Base-by-base conservation (phyloP, 306 rosid species). In the Trifolium subterraneum region DNA sequence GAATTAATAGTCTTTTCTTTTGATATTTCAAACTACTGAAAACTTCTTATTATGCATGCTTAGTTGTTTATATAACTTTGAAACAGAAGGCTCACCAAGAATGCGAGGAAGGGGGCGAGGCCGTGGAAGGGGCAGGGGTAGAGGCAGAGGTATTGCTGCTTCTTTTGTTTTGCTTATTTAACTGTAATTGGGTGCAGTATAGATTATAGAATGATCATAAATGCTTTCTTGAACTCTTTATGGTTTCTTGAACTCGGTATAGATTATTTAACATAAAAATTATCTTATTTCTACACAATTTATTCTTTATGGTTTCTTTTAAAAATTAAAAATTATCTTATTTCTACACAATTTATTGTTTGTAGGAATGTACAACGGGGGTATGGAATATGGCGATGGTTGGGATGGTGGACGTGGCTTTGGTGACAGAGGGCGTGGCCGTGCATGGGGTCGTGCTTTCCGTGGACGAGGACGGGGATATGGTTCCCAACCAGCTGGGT, bases 391-490 rank as follows among this genome's bases (percentile, higher is more conserved):
- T 70, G 98, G 91, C 50, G 93, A 89, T 84, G 88, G 88, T 44
- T 89, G 91, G 91, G 98, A 86, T 60, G 85, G 87, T 38, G 95
- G 96, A 13, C 90, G 83, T 22, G 87, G 98, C 66, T 88, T 78
- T 72, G 96, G 92, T 48, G 89, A 88, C 68, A 84, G 93, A 82
- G 92, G 92, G 13, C 87, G 90, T 65, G 98, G 93, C 42, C 93
- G 89, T 9, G 85, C 70, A 23, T 80, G 91, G 80, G 89, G 94
- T 6, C 90, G 83, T 74, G 61, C 47, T 80, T 81, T 78, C 59
- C 73, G 86, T 68, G 94, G 91, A 23, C 80, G 87, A 36, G 96
- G 89, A 70, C 84, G 90, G 31, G 90, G 89, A 48, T 93, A 83
- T 86, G 89, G 87, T 51, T 70, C 80, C 33, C 91, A 81, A 65